Percentiles rank a stretch among this genome's conserved stretches.
phyloP scores from a whole-genome alignment of 75 land plant species.

The Selaginella moellendorffii region DNA sequence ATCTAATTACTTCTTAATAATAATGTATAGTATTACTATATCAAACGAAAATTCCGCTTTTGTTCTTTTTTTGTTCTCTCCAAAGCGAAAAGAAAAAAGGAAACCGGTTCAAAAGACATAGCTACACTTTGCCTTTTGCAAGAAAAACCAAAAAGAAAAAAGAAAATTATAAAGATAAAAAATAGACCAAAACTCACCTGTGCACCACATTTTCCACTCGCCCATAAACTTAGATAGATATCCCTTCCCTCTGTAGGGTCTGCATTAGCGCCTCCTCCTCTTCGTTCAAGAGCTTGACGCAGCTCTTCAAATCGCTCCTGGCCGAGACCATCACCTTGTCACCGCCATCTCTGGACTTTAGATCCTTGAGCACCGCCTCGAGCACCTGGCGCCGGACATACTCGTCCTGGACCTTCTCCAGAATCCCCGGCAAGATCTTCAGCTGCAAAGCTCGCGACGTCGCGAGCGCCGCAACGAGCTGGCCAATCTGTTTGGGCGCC shows the following conservation, averaged over 20 bases:
- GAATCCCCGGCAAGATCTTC: conserved; percentile 29
- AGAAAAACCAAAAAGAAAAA: no score
- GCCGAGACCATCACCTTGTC: conserved; percentile 22
- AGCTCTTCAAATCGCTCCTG: conserved; percentile 19
- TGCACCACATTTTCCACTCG: no score
- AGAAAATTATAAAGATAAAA: no score
- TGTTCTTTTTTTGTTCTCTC: no score
- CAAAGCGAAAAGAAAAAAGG: no score
- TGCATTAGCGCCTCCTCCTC: background rate
- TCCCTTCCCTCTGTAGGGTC: background rate
- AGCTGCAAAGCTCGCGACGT: conserved; percentile 32
- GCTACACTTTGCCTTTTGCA: no score
- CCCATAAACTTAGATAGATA: background rate
- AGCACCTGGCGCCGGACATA: conserved; percentile 17
- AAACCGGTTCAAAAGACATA: no score
- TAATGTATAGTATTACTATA: no score
- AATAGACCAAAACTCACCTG: no score
- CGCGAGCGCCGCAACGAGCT: conserved; percentile 40
- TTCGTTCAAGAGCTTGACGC: conserved; percentile 18
- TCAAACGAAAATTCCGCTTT: no score
- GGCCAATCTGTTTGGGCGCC: conserved; percentile 66
- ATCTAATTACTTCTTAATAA: no score
- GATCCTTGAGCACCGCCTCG: conserved; percentile 20
- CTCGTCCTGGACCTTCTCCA: conserved; percentile 37
- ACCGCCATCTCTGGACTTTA: conserved; percentile 11